A percentile compares a stretch with the other conserved stretches of the same genome.
Conservation (phyloP, 257 asterid species). For the Cynanchum wilfordii region DNA sequence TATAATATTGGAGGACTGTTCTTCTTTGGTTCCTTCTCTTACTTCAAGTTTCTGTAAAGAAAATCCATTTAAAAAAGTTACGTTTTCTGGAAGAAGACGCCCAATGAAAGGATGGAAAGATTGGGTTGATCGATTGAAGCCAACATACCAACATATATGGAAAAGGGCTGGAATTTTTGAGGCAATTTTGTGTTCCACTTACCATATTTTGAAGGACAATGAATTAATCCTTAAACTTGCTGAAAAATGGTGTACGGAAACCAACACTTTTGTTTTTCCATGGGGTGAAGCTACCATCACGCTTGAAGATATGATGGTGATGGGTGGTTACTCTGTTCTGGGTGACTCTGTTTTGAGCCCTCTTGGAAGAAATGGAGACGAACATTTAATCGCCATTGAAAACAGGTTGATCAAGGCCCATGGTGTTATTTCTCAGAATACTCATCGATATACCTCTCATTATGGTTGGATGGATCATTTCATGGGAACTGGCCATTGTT, state of each 20-base stretch:
- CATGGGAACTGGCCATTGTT: neutral
- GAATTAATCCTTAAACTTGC: conserved; percentile 27
- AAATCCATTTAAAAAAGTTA: conserved; percentile 9
- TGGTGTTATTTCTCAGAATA: neutral
- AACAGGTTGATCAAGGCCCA: neutral
- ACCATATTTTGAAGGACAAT: neutral
- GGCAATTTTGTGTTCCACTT: conserved; percentile 20
- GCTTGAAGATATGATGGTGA: conserved; percentile 33
- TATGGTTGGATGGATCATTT: conserved; percentile 18
- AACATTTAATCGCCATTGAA: neutral
- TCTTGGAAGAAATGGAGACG: neutral
- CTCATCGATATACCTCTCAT: neutral
- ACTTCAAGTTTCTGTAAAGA: conserved; percentile 6
- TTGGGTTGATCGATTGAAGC: conserved; percentile 27
- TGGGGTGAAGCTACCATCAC: conserved; percentile 53
- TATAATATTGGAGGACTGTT: conserved; percentile 2
- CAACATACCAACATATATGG: conserved; percentile 23
- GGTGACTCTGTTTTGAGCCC: conserved; percentile 22
- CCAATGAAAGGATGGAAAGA: conserved; percentile 23
- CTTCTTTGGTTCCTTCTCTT: conserved; percentile 13
- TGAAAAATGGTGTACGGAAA: conserved; percentile 33
- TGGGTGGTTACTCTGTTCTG: conserved; percentile 42
- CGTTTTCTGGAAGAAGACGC: conserved; percentile 20
- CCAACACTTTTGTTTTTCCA: conserved; percentile 33
- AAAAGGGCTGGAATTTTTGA: conserved; percentile 33